Base-by-base conservation (phyloP, 163 green algal genomes). In the Scenedesmus sp. region DNA sequence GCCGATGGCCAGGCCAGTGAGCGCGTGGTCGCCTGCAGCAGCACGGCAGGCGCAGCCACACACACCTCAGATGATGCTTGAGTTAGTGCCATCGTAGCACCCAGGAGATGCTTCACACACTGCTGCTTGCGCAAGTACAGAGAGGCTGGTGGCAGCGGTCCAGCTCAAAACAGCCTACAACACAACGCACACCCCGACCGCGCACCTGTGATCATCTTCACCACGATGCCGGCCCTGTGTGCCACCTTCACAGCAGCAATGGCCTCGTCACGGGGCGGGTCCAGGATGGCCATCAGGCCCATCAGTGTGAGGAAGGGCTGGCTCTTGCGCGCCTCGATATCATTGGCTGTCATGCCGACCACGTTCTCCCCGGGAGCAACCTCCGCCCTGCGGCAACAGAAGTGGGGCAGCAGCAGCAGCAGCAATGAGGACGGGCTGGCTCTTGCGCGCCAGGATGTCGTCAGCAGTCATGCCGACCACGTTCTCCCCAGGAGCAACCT, bases 131-230 rank as follows among this genome's bases (percentile, higher is more conserved):
- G 34, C 34, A 46, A 46, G 34, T 46, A 46, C 0, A 46, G n/a
- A 46, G 0, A 46, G 34, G 34, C 34, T 46, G 0, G 34, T 46
- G 34, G 34, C 34, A 46, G 34, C 34, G 34, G 34, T 46, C 34
- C 34, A 46, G 34, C 34, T 46, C 34, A 46, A 46, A 46, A 46
- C 34, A 46, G 34, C 34, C 34, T 46, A 0, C 34, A 46, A 46
- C 34, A 46, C 34, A 46, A 46, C 34, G 34, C 13, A 46, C 34
- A 46, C 34, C 34, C 34, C 34, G 34, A 46, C 34, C 34, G 34
- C 52, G 23, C 83, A 94, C 91, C 92, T 88, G 92, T 94, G 64
- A 94, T 93, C 92, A 94, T 94, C 86, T 94, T 94, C 54, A 94
- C 92, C 7, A 23, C 55, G 57, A 94, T 94, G 66, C 92, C 92